A percentile compares a stretch with the other conserved stretches of the same genome.
Evolutionary conservation across 805 yeast species (phyloP).

Genomic region (Monosporozyma aquatica): DNA sequence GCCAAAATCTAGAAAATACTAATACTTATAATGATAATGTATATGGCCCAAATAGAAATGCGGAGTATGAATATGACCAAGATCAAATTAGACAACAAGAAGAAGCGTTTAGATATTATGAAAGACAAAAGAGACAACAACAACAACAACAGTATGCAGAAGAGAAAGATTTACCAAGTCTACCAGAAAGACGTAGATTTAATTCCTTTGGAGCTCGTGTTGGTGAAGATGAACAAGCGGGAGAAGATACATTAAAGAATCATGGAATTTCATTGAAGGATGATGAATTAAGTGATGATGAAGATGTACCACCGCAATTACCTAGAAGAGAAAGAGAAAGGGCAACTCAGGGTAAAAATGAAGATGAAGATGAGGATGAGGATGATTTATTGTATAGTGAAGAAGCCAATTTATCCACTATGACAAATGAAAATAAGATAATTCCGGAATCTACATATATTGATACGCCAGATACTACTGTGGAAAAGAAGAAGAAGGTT

Average conservation of each 20-base stretch:
- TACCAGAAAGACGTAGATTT: slow-evolving; percentile 23
- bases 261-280: slow-evolving; percentile 26
- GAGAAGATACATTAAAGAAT: slow-evolving; percentile 22
- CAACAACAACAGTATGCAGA: too few relatives aligned
- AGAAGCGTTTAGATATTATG: slow-evolving; percentile 11
- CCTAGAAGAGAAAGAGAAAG: slow-evolving; percentile 16
- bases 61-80: slow-evolving; percentile 2
- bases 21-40: neutral
- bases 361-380: neutral
- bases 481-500: too few relatives aligned
- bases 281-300: slow-evolving; percentile 28
- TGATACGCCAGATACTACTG: slow-evolving; percentile 23
- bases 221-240: slow-evolving; percentile 17
- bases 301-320: slow-evolving; percentile 29
- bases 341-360: too few relatives aligned
- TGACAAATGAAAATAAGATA: slow-evolving; percentile 14
- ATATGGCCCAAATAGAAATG: neutral
- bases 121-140: slow-evolving; percentile 5
- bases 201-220: slow-evolving; percentile 28
- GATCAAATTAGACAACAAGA: slow-evolving; percentile 13
- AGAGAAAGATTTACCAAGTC: slow-evolving; percentile 2
- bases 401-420: slow-evolving; percentile 5
- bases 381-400: slow-evolving; percentile 3
- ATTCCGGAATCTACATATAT: slow-evolving; percentile 27
- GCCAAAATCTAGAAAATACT: neutral